Evolutionary conservation across 495 filamentous ascomycete genomes (phyloP), one percentile per base, ranked within the genome.

Genomic region (Extremus antarcticus): DNA sequence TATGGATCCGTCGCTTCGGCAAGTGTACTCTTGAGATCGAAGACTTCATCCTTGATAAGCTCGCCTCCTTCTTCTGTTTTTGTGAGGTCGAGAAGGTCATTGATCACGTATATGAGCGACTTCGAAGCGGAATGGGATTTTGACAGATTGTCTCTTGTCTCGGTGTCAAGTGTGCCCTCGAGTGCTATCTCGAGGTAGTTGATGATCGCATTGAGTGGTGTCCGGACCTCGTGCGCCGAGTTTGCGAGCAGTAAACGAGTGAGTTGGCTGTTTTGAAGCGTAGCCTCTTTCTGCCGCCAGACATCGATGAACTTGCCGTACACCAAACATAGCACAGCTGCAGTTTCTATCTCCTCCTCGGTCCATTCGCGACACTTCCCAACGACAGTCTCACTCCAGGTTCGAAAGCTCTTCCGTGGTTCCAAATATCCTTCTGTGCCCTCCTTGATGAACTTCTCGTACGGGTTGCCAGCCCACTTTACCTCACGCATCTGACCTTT

Each of bases 181-280:
- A 97, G 71, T 0, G 91, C 91, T 58, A 95, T 95, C 63, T 97
- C 91, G 1, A 97, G 73, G 55, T 92, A 95, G 62, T 97, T 97
- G 65, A 97, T 92, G 63, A 97, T 94, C 20, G 91, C 91, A 67
- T 95, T 95, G 2, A 97, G 72, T 0, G 91, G 90, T 0, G 91
- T 97, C 25, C 91, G 85, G 16, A 97, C 88, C 73, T 95, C 90
- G 62, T 97, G 91, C 0, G 91, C 91, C 0, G 90, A 94, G 63
- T 97, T 95, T 10, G 91, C 88, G 1, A 95, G 73, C 10, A 97
- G 69, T 15, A 97, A 70, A 47, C 80, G 75, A 1, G 88, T 95
- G 17, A 97, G 72, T 41, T 88, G 82, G 53, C 85, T 94, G 60
- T 72, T 91, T 56, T 94, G 84, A 63, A 94, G 68, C 2, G 85